Conservation (phyloP, 2,329 filamentous ascomycete genomes). For the Rhinocladiella mackenziei region DNA sequence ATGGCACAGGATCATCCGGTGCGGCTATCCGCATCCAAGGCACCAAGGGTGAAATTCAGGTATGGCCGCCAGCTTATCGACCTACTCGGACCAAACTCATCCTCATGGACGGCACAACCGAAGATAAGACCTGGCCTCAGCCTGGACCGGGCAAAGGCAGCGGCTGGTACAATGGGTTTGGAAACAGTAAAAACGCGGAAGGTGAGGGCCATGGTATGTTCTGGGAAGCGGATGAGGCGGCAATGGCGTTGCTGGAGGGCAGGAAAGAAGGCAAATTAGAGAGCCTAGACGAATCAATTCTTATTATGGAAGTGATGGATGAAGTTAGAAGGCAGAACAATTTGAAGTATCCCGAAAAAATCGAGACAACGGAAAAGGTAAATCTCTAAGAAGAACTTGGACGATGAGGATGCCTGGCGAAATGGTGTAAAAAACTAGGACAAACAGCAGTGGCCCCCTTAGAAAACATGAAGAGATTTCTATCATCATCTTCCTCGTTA, state of each 20-base stretch:
- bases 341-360: conserved; percentile 61
- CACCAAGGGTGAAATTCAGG: conserved; percentile 30
- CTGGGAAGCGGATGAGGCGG: conserved; percentile 23
- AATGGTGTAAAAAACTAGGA: neutral
- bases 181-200: conserved; percentile 67
- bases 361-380: conserved; percentile 52
- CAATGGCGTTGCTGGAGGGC: conserved; percentile 49
- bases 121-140: conserved; percentile 18
- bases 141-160: conserved; percentile 46
- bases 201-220: conserved; percentile 44
- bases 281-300: conserved; percentile 73
- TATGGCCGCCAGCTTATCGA: conserved; percentile 31
- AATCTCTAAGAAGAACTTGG: conserved; percentile 1
- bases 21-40: conserved; percentile 31
- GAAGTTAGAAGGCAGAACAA: conserved; percentile 61
- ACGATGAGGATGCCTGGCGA: neutral
- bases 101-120: conserved; percentile 59
- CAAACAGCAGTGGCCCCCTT: no score
- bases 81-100: conserved; percentile 62
- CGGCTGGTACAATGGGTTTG: conserved; percentile 57
- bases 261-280: conserved; percentile 73
- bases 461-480: no score
- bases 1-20: conserved; percentile 25
- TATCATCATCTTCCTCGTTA: no score
- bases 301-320: conserved; percentile 81